phyloP scores from a whole-genome alignment of 345 rosid species.

The Arabidopsis thaliana region TAIR10.1 NC_003075.7:5162501-5163000 shows the following conservation, averaged over 20 bases:
- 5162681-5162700: conserved; percentile 29
- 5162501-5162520: conserved; percentile 75
- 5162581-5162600: background rate
- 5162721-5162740: background rate
- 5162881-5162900: background rate
- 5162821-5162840: conserved; percentile 18
- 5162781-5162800: conserved; percentile 23
- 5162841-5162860: conserved; percentile 30
- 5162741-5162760: background rate
- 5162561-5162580: background rate
- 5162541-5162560: conserved; percentile 29
- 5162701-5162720: background rate
- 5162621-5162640: background rate
- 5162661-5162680: conserved; percentile 27
- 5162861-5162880: conserved; percentile 38
- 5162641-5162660: conserved; percentile 34
- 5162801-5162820: conserved; percentile 8
- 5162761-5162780: conserved; percentile 4
- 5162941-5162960: conserved; percentile 37
- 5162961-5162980: conserved; percentile 37
- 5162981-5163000: conserved; percentile 46
- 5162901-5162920: background rate
- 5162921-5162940: conserved; percentile 28
- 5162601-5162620: conserved; percentile 1
- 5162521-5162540: conserved; percentile 54